These are phyloP conservation scores for Arctium minus DNA, from an alignment of 129 eudicot species.

Conservation along the genomic window DNA sequence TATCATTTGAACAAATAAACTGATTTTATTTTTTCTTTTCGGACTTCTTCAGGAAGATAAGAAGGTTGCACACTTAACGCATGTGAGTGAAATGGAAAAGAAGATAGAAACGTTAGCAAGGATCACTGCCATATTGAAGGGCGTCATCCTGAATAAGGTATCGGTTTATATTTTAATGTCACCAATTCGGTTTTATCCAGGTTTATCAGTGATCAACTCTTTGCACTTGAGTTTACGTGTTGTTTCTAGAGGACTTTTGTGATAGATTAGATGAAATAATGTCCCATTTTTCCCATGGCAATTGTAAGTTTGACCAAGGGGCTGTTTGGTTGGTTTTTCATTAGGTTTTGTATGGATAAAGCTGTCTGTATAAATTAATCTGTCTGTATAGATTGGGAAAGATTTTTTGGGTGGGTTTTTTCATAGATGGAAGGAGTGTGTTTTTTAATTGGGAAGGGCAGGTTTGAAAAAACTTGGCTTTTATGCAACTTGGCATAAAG, in stretches of 20 bases:
- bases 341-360: no score
- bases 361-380: no score
- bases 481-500: no score
- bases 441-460: no score
- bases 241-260: background rate
- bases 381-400: no score
- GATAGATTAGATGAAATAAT: background rate
- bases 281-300: no score
- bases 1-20: background rate
- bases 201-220: background rate
- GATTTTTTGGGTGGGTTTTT: no score
- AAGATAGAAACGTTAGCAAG: slow-evolving; percentile 85
- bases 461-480: no score
- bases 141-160: slow-evolving; percentile 88
- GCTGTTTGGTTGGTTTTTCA: no score
- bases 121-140: slow-evolving; percentile 77
- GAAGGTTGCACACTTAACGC: slow-evolving; percentile 82
- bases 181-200: background rate
- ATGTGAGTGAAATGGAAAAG: slow-evolving; percentile 94
- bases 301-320: background rate
- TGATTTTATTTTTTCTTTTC: background rate
- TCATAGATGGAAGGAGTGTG: no score
- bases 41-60: slow-evolving; percentile 70
- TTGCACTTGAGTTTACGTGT: background rate
- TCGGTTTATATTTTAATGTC: background rate